Evolutionary conservation across 352 stramenopile genomes (phyloP).

Genomic region (Peronospora farinosa): DNA sequence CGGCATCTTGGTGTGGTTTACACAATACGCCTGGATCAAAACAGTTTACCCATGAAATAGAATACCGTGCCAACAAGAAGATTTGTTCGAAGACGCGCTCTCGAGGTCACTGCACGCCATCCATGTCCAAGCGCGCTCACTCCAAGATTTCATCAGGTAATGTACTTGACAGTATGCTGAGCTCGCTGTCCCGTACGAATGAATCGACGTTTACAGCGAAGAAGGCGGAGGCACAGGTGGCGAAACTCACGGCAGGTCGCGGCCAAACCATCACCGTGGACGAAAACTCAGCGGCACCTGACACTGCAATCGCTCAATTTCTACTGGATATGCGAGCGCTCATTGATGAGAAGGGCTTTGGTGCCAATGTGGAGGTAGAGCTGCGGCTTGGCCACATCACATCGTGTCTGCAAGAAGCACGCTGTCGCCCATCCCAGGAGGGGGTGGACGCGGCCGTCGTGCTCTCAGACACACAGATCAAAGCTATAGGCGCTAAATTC

Average conservation of each 20-base stretch:
- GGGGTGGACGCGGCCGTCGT: conserved; percentile 66
- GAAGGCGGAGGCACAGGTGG: conserved; percentile 67
- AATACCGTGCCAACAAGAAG: background rate
- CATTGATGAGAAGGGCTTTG: conserved; percentile 77
- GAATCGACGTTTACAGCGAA: conserved; percentile 66
- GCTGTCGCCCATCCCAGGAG: conserved; percentile 66
- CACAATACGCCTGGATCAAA: background rate
- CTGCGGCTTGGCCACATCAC: conserved; percentile 79
- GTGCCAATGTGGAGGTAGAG: conserved; percentile 76
- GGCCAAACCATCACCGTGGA: conserved; percentile 71
- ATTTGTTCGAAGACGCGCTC: no score
- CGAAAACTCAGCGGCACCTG: conserved; percentile 53
- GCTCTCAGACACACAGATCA: conserved; percentile 72
- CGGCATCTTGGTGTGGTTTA: background rate
- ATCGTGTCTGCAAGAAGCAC: conserved; percentile 63
- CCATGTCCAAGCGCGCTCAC: conserved; percentile 66
- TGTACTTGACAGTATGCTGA: conserved; percentile 63
- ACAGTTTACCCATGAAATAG: conserved; percentile 2
- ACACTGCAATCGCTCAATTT: conserved; percentile 76
- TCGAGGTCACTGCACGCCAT: background rate
- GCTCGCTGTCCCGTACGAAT: conserved; percentile 67
- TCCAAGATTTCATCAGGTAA: conserved; percentile 36
- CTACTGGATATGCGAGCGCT: conserved; percentile 66
- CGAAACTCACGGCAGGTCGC: conserved; percentile 62
- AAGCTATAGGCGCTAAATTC: conserved; percentile 72